Evolutionary conservation across 2,329 filamentous ascomycete genomes (phyloP).

Genomic region (Teratosphaeria epicoccoides): DNA sequence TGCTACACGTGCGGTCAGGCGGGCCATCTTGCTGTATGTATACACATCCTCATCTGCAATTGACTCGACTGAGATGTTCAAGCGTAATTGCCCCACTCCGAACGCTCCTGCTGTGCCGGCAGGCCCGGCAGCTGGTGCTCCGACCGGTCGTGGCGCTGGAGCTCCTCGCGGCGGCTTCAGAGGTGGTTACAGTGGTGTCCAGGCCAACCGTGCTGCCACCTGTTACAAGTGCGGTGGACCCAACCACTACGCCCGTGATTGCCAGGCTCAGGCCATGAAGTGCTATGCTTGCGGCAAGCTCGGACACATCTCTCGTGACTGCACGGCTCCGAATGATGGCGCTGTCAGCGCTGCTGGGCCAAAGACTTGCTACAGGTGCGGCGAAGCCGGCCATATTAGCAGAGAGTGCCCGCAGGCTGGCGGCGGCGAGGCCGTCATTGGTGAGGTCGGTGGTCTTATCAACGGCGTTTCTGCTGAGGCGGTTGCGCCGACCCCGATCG

Average conservation of each 20-base stretch:
- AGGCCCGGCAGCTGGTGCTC: conserved; percentile 2
- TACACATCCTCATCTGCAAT: neutral
- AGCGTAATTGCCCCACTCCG: conserved; percentile 77
- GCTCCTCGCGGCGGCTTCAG: conserved; percentile 59
- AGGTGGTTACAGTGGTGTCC: conserved; percentile 53
- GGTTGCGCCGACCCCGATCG: conserved; percentile 33
- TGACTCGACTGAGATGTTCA: neutral
- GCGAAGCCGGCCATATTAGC: conserved; percentile 90
- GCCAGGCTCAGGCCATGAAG: conserved; percentile 97
- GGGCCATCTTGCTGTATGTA: conserved; percentile 77
- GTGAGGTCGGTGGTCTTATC: neutral
- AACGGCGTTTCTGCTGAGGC: conserved; percentile 32
- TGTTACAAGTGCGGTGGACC: conserved; percentile 69
- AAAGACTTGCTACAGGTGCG: conserved; percentile 98
- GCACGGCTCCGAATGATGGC: conserved; percentile 91
- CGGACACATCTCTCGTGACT: conserved; percentile 87
- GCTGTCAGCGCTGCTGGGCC: conserved; percentile 79
- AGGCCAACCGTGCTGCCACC: conserved; percentile 49
- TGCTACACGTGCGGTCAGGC: conserved; percentile 96
- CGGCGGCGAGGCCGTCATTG: conserved; percentile 17
- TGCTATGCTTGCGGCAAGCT: conserved; percentile 96
- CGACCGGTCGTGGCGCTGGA: conserved; percentile 51
- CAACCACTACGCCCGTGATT: conserved; percentile 97
- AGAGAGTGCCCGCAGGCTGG: conserved; percentile 74
- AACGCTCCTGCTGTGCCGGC: conserved; percentile 44